Conservation (phyloP, 768 basidiomycete genomes). For the Rhizopogon roseolus region DNA sequence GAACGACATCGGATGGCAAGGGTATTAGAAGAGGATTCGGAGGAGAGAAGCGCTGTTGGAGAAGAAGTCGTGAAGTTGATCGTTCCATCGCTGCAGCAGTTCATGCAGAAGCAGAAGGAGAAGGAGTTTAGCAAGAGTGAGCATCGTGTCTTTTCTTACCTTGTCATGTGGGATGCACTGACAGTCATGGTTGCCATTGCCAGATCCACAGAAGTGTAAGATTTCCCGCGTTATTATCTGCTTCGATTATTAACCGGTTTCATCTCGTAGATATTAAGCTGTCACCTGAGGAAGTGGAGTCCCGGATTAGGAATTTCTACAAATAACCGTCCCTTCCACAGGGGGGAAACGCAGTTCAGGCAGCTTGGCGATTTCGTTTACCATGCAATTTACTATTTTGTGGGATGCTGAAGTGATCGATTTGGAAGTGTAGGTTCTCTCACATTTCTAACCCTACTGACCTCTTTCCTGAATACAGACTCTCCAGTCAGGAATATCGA, state of each 20-base stretch:
- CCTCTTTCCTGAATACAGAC: too few relatives aligned
- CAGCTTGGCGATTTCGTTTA: too few relatives aligned
- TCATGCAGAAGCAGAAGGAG: slow-evolving; percentile 69
- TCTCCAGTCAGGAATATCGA: too few relatives aligned
- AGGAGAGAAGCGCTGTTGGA: slow-evolving; percentile 50
- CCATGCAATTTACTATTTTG: too few relatives aligned
- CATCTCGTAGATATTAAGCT: slow-evolving; percentile 68
- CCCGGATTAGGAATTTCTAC: slow-evolving; percentile 63
- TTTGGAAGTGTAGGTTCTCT: too few relatives aligned
- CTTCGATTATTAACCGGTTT: slow-evolving; percentile 8
- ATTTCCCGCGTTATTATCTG: background rate
- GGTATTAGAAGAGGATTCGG: slow-evolving; percentile 68
- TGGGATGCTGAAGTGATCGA: too few relatives aligned
- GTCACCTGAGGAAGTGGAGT: slow-evolving; percentile 69
- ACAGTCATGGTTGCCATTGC: background rate
- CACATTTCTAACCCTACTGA: too few relatives aligned
- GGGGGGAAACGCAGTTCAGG: too few relatives aligned
- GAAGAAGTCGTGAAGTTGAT: slow-evolving; percentile 78
- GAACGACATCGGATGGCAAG: slow-evolving; percentile 68
- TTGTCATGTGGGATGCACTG: slow-evolving; percentile 1
- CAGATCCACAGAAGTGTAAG: slow-evolving; percentile 54
- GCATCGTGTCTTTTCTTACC: slow-evolving; percentile 14
- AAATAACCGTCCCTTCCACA: slow-evolving; percentile 10
- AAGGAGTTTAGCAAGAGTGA: slow-evolving; percentile 85
- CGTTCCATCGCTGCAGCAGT: slow-evolving; percentile 68